Evolutionary conservation across 2,329 filamentous ascomycete species (phyloP), one percentile per base, ranked within the genome.

Genomic region (Rosellinia necatrix): DNA sequence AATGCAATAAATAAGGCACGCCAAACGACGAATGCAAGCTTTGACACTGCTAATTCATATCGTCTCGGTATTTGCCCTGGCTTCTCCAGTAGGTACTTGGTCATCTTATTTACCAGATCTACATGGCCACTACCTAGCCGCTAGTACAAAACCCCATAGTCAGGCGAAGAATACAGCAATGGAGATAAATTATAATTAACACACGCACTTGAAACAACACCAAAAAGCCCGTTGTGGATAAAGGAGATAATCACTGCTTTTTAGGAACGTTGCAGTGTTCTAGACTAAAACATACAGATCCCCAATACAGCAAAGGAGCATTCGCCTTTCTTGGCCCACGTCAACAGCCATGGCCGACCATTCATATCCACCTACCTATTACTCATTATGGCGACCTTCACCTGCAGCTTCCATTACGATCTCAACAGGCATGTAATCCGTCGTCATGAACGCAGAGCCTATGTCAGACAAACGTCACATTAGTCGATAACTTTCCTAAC

Each of bases 351-450:
- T 51, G 10, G 12, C 50, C 49, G 25, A 7, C 37, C 37, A 15
- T 37, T 17, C n/a, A 29, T 3, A n/a, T 24, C 47, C 24, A 34
- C 47, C 35, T 43, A 50, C 41, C 57, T 58, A 67, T 21, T 56
- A 17, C 40, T 48, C 48, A 35, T 66, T 67, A 51, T 63, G 62
- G 41, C 59, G 58, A 27, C 63, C 66, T 24, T 66, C 50, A 25
- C 64, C 66, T 10, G 60, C 65, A 19, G 54, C 44, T 56, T 72
- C 70, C 57, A 71, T 72, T 29, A 67, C 52, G 32, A 76, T 64
- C 47, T 71, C 62, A 44, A 74, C 66, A 5, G 63, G 58, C 64
- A 71, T 68, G 64, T 72, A 75, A 52, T 69, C 64, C 25, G 65
- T 54, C 5, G 67, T 70, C 44, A 70, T 67, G 27, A 69, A 57